phyloP scores from a whole-genome alignment of 495 filamentous ascomycete species.

The Aspergillus homomorphus region DNA sequence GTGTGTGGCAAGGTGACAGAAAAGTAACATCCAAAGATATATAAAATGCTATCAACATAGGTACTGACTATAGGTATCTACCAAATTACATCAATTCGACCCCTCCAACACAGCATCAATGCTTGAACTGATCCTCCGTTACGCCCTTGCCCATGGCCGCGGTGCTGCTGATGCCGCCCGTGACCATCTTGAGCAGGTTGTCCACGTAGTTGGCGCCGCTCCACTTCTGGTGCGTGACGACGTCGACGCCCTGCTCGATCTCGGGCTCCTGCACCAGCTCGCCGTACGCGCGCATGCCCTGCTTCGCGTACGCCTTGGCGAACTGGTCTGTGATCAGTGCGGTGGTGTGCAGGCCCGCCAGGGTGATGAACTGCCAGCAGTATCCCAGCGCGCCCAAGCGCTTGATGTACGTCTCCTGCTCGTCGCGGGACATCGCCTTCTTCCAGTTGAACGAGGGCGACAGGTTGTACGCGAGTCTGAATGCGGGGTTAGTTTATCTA shows the following conservation, averaged over 20 bases:
- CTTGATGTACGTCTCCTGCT: conserved; percentile 96
- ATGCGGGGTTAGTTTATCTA: conserved; percentile 12
- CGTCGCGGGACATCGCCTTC: conserved; percentile 84
- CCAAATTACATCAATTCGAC: conserved; percentile 1
- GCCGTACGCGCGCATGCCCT: conserved; percentile 95
- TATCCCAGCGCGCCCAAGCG: conserved; percentile 85
- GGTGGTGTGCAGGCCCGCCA: conserved; percentile 94
- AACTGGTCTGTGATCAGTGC: conserved; percentile 88
- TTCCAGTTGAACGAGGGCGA: conserved; percentile 99
- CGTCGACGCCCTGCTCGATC: conserved; percentile 85
- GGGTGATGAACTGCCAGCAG: conserved; percentile 99
- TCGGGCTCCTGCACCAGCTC: conserved; percentile 97
- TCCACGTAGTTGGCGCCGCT: conserved; percentile 91
- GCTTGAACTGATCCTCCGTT: conserved; percentile 92
- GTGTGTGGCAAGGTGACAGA: too few species aligned
- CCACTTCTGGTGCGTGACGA: conserved; percentile 99
- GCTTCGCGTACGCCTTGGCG: conserved; percentile 71
- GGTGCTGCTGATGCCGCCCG: conserved; percentile 84
- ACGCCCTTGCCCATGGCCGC: conserved; percentile 97
- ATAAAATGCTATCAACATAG: too few species aligned
- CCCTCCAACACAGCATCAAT: conserved; percentile 15
- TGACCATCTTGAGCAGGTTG: conserved; percentile 94
- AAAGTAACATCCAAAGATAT: too few species aligned
- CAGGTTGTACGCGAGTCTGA: conserved; percentile 89
- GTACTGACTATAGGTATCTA: neutral